phyloP scores from a whole-genome alignment of 176 grass and related monocot genomes.

The Eleusine coracana region DNA sequence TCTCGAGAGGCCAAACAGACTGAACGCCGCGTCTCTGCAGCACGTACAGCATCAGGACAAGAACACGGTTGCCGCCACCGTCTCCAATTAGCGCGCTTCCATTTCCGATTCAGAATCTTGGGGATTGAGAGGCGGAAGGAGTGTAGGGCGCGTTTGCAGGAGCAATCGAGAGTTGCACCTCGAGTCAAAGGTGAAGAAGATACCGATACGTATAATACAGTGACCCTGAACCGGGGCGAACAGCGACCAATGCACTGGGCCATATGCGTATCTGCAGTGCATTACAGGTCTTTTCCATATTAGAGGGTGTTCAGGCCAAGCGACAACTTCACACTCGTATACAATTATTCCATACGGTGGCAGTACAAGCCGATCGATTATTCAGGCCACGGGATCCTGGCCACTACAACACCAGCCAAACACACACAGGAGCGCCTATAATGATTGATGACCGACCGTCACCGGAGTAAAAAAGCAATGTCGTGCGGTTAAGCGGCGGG shows the following conservation, averaged over 20 bases:
- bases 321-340: not conserved
- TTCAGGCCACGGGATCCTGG: constrained; percentile 16
- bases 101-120: no score
- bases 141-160: no score
- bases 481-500: constrained; percentile 7
- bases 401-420: constrained; percentile 13
- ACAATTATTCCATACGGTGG: constrained; percentile 3
- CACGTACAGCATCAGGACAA: no score
- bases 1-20: no score
- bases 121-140: no score
- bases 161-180: no score
- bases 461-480: not conserved
- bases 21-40: no score
- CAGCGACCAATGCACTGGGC: not conserved
- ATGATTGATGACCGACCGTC: not conserved
- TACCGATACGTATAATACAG: no score
- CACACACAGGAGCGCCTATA: constrained; percentile 26
- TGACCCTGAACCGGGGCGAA: not conserved
- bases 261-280: not conserved
- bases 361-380: constrained; percentile 40
- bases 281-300: not conserved
- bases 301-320: constrained; percentile 5
- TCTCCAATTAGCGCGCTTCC: no score
- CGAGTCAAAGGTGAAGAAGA: no score
- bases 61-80: no score